These are phyloP conservation scores for Colletotrichum salicis DNA, from an alignment of 2,329 filamentous ascomycete genomes.

Conservation along the genomic window DNA sequence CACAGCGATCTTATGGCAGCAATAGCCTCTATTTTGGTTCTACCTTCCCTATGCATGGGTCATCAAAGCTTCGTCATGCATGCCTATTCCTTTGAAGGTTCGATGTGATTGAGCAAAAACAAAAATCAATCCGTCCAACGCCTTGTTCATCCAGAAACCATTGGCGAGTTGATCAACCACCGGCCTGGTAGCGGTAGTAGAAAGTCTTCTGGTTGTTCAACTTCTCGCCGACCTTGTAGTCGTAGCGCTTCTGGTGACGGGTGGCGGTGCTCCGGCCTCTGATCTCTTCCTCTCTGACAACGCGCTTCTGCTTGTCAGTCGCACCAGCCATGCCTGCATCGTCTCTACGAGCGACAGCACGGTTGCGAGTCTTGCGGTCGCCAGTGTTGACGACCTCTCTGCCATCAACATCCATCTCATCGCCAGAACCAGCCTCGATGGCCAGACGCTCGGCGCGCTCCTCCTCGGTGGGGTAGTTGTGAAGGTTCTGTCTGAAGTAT, in stretches of 20 bases:
- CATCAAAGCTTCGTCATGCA: slow-evolving; percentile 30
- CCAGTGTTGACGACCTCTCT: slow-evolving; percentile 50
- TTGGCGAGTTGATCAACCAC: slow-evolving; percentile 48
- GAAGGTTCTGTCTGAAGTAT: slow-evolving; percentile 94
- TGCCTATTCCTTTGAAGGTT: slow-evolving; percentile 15
- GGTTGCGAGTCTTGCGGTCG: slow-evolving; percentile 46
- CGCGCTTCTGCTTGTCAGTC: slow-evolving; percentile 77
- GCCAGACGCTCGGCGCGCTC: slow-evolving; percentile 77
- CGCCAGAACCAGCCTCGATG: slow-evolving; percentile 57
- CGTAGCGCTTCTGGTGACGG: slow-evolving; percentile 69
- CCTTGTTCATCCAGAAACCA: neutral
- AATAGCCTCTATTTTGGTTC: slow-evolving; percentile 28
- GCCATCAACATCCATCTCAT: slow-evolving; percentile 48
- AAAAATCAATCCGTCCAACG: slow-evolving; percentile 19
- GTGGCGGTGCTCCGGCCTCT: slow-evolving; percentile 74
- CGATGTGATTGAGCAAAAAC: slow-evolving; percentile 3
- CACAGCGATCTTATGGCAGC: neutral
- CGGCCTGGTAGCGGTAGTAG: slow-evolving; percentile 61
- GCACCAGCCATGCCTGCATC: slow-evolving; percentile 84
- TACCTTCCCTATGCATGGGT: slow-evolving; percentile 21
- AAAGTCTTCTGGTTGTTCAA: slow-evolving; percentile 78
- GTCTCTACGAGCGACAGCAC: slow-evolving; percentile 72
- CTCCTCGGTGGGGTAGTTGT: slow-evolving; percentile 81
- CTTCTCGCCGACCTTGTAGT: slow-evolving; percentile 80
- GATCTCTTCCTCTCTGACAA: slow-evolving; percentile 74